Evolutionary conservation across 805 yeast species (phyloP).

Genomic region (Sungouiozyma ichnusensis): DNA sequence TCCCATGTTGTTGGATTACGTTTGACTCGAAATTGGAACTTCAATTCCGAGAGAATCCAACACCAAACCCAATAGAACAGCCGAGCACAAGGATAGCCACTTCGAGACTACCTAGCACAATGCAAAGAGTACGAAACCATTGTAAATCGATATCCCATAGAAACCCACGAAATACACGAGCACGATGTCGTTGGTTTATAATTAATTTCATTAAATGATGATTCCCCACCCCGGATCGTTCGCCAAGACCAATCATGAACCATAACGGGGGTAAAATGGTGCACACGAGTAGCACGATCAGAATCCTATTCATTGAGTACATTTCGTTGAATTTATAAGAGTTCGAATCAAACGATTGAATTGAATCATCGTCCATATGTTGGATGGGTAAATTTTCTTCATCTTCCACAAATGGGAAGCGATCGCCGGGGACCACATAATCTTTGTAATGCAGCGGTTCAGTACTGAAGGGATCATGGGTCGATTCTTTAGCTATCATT

Average conservation of each 20-base stretch:
- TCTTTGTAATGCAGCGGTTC: background rate
- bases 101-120: slow-evolving; percentile 26
- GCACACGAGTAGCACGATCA: slow-evolving; percentile 12
- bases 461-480: background rate
- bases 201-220: slow-evolving; percentile 20
- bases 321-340: slow-evolving; percentile 12
- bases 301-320: slow-evolving; percentile 16
- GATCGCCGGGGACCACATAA: background rate
- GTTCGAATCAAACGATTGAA: slow-evolving; percentile 17
- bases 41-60: slow-evolving; percentile 25
- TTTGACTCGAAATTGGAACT: no score
- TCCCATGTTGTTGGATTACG: no score
- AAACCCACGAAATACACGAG: slow-evolving; percentile 21
- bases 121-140: slow-evolving; percentile 24
- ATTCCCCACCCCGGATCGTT: slow-evolving; percentile 13
- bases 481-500: background rate
- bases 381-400: slow-evolving; percentile 7
- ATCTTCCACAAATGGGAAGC: background rate
- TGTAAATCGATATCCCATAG: slow-evolving; percentile 23
- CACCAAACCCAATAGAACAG: slow-evolving; percentile 38
- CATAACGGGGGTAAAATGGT: slow-evolving; percentile 21
- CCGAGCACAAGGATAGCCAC: slow-evolving; percentile 29
- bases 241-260: slow-evolving; percentile 22
- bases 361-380: slow-evolving; percentile 9
- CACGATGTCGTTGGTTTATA: slow-evolving; percentile 17